These are phyloP conservation scores for Hypoxylon cercidicola DNA, from an alignment of 495 filamentous ascomycete species.

Conservation along the genomic window DNA sequence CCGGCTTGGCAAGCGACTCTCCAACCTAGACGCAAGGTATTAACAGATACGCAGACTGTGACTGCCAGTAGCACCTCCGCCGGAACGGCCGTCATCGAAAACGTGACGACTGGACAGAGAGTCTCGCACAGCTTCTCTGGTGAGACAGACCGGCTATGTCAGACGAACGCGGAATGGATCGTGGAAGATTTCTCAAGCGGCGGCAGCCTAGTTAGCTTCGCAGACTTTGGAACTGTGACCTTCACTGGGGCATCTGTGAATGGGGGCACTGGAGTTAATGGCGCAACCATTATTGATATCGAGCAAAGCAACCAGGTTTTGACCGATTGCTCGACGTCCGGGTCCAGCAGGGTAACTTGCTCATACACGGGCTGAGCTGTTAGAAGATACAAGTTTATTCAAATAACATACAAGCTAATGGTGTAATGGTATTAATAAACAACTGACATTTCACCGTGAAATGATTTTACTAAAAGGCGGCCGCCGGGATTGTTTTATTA, in stretches of 20 bases:
- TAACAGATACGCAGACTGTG: slow-evolving; percentile 50
- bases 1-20: background rate
- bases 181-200: slow-evolving; percentile 69
- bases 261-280: slow-evolving; percentile 49
- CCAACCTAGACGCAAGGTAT: background rate
- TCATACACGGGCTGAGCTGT: slow-evolving; percentile 37
- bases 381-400: background rate
- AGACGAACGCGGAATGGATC: slow-evolving; percentile 71
- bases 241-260: slow-evolving; percentile 58
- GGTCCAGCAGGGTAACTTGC: slow-evolving; percentile 50
- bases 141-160: slow-evolving; percentile 48
- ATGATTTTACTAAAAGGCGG: too few species aligned
- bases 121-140: slow-evolving; percentile 62
- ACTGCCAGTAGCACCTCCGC: slow-evolving; percentile 56
- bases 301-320: slow-evolving; percentile 60
- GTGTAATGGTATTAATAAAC: too few species aligned
- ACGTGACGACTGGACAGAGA: slow-evolving; percentile 63
- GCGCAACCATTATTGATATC: slow-evolving; percentile 63
- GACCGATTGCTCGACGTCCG: slow-evolving; percentile 55
- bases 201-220: slow-evolving; percentile 60
- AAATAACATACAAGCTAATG: too few species aligned
- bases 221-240: slow-evolving; percentile 61
- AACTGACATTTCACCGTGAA: too few species aligned
- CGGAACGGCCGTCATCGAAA: slow-evolving; percentile 67
- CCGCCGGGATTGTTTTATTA: too few species aligned